A percentile compares a stretch with the other conserved stretches of the same genome.
Conservation (phyloP, 1,284 basidiomycete species). For the Austroboletus rostrupii region DNA sequence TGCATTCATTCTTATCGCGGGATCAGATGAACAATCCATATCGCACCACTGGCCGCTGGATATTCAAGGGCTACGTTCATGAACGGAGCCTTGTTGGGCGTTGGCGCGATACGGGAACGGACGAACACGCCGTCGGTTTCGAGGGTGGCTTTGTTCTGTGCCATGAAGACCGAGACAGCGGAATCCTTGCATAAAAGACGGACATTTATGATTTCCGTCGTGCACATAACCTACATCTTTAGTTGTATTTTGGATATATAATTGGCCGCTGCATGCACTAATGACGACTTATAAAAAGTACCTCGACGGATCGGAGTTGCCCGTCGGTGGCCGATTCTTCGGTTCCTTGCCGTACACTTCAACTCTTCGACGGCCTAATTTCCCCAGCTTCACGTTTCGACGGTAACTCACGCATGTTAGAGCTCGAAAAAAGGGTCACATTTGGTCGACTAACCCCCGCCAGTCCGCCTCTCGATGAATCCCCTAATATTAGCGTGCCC, state of each 20-base stretch:
- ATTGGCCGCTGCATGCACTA: conserved; percentile 11
- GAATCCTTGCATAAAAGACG: conserved; percentile 11
- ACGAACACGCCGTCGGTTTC: conserved; percentile 34
- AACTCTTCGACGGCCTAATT: no score
- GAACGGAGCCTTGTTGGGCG: conserved; percentile 45
- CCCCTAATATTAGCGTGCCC: conserved; percentile 77
- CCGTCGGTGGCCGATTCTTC: not conserved
- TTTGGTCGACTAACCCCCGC: conserved; percentile 23
- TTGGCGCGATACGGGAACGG: conserved; percentile 46
- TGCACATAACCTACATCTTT: conserved; percentile 2
- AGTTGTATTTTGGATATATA: conserved; percentile 9
- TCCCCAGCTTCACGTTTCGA: no score
- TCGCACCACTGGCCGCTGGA: conserved; percentile 36
- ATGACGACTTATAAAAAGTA: conserved; percentile 19
- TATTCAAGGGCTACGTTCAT: conserved; percentile 51
- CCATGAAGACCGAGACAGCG: conserved; percentile 26
- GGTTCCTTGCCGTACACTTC: not conserved
- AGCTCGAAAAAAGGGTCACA: no score
- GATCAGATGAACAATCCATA: conserved; percentile 33
- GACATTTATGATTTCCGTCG: conserved; percentile 12
- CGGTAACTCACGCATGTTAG: no score
- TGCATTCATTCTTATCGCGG: conserved; percentile 3
- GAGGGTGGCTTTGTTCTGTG: conserved; percentile 46
- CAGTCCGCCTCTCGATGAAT: conserved; percentile 70
- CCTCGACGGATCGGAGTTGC: not conserved